Evolutionary conservation across 805 yeast species (phyloP).

Genomic region (Saccharomycopsis sp.): DNA sequence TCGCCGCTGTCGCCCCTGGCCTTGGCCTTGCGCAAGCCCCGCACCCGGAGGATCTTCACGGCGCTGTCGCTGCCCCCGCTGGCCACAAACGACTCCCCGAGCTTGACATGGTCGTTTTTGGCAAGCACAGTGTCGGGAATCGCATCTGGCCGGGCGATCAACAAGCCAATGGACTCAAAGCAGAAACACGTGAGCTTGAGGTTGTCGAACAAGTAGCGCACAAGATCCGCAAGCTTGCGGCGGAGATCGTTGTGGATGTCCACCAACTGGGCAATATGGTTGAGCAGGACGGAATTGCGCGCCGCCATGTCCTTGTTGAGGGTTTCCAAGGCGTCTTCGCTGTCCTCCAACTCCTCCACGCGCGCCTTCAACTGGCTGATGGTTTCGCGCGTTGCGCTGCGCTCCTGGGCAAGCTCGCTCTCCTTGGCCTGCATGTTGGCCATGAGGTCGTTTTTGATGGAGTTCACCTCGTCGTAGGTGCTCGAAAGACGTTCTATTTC

Average conservation of each 20-base stretch:
- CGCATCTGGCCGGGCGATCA: slow-evolving; percentile 42
- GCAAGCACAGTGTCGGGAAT: slow-evolving; percentile 10
- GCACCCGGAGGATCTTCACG: slow-evolving; percentile 62
- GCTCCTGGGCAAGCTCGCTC: slow-evolving; percentile 47
- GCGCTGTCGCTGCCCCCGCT: slow-evolving; percentile 24
- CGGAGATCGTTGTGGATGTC: slow-evolving; percentile 28
- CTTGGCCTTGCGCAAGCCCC: slow-evolving; percentile 68
- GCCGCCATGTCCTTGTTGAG: slow-evolving; percentile 34
- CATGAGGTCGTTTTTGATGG: slow-evolving; percentile 54
- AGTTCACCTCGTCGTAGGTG: slow-evolving; percentile 26
- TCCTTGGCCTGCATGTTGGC: slow-evolving; percentile 66
- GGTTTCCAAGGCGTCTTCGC: slow-evolving; percentile 36
- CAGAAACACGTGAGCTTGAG: slow-evolving; percentile 47
- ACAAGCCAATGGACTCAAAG: slow-evolving; percentile 71
- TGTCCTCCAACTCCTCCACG: slow-evolving; percentile 45
- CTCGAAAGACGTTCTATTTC: slow-evolving; percentile 20
- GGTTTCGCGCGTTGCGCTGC: slow-evolving; percentile 43
- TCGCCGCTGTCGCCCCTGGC: too few species aligned
- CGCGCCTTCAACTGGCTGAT: slow-evolving; percentile 38
- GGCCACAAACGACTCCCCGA: slow-evolving; percentile 14
- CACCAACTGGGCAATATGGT: slow-evolving; percentile 28
- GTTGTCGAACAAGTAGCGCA: slow-evolving; percentile 34
- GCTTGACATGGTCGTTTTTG: slow-evolving; percentile 15
- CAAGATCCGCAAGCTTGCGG: slow-evolving; percentile 37
- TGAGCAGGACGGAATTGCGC: slow-evolving; percentile 24